Conservation (phyloP, 805 yeast genomes). For the Huiozyma naganishii region DNA sequence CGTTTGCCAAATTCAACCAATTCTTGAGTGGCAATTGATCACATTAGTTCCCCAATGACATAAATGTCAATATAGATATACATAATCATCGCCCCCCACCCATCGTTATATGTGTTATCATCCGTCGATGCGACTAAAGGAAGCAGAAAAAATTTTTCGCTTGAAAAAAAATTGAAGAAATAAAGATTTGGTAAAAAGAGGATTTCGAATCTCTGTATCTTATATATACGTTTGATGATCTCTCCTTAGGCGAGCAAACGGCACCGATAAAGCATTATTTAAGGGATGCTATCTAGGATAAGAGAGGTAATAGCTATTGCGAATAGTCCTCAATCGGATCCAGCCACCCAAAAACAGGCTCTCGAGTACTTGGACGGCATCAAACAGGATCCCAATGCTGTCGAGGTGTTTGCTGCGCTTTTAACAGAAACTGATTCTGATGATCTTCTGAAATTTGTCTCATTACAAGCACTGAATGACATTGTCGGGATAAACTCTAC, state of each 20-base stretch:
- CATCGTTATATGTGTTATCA: not conserved
- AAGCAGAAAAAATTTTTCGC: too few species aligned
- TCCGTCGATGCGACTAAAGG: not conserved
- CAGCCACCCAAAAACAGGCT: conserved; percentile 48
- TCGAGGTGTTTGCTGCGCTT: conserved; percentile 18
- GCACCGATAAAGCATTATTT: too few species aligned
- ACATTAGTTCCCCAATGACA: not conserved
- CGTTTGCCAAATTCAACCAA: conserved; percentile 59
- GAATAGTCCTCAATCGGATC: conserved; percentile 55
- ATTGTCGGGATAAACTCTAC: conserved; percentile 6
- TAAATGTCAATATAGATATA: not conserved
- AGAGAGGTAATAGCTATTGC: conserved; percentile 85
- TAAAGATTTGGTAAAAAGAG: too few species aligned
- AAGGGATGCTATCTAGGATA: conserved; percentile 40
- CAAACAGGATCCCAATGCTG: conserved; percentile 19
- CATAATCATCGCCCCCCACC: not conserved
- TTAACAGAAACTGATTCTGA: conserved; percentile 17
- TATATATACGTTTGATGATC: too few species aligned
- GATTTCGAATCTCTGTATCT: too few species aligned
- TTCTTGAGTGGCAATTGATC: conserved; percentile 28
- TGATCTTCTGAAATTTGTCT: conserved; percentile 24
- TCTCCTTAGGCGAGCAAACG: too few species aligned
- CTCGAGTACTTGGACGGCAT: conserved; percentile 23
- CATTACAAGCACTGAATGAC: conserved; percentile 25
- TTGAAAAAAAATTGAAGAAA: too few species aligned